Conservation (phyloP, 2,329 filamentous ascomycete species). For the Microcera coccophila region DNA sequence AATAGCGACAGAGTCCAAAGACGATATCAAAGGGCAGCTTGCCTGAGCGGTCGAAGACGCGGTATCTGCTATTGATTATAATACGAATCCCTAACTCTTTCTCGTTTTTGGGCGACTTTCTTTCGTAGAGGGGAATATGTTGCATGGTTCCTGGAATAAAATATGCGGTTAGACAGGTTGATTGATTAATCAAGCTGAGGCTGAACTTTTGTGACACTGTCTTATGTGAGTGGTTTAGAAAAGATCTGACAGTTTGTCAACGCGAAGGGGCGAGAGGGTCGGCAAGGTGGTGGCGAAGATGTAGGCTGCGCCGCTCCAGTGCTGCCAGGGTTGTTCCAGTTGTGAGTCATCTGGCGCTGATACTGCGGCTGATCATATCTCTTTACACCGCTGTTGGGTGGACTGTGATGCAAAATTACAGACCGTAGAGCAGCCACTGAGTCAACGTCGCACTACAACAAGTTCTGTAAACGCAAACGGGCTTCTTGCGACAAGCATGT, state of each 20-base stretch:
- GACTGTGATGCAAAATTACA: background rate
- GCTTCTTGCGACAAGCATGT: too few species aligned
- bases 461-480: background rate
- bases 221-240: background rate
- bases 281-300: background rate
- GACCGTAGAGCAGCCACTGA: background rate
- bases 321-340: background rate
- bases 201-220: background rate
- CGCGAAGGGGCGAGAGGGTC: background rate
- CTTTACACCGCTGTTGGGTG: too few species aligned
- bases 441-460: background rate
- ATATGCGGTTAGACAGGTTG: background rate
- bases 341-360: background rate
- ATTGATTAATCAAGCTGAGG: background rate
- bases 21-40: slow-evolving; percentile 8
- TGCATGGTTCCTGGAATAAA: background rate
- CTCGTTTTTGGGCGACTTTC: background rate
- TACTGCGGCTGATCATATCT: background rate
- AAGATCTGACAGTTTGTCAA: background rate
- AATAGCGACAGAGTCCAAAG: slow-evolving; percentile 9
- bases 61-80: slow-evolving; percentile 4
- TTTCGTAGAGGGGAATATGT: background rate
- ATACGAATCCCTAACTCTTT: slow-evolving; percentile 1
- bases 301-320: background rate
- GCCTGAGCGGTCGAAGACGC: slow-evolving; percentile 5